Percentiles rank a stretch among this genome's conserved stretches.
Conservation (phyloP, 1,284 basidiomycete genomes). For the Stygiomarasmius scandens region DNA sequence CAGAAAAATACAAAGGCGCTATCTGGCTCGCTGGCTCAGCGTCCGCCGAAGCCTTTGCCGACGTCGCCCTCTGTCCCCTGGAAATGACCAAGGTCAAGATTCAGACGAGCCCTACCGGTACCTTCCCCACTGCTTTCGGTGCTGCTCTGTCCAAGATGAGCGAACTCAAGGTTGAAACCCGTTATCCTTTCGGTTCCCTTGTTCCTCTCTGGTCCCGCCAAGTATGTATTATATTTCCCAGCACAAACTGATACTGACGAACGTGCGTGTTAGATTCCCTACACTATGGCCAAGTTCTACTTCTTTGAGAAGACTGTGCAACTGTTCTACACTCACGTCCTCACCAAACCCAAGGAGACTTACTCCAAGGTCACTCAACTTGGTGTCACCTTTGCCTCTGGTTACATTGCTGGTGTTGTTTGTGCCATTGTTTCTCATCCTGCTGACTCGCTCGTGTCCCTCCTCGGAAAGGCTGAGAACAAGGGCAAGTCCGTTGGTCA, state of each 20-base stretch:
- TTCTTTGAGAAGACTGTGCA: slow-evolving; percentile 81
- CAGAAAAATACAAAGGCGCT: slow-evolving; percentile 85
- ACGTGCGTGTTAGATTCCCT: slow-evolving; percentile 60
- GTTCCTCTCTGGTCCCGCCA: slow-evolving; percentile 85
- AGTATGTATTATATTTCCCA: slow-evolving; percentile 38
- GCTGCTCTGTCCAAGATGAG: slow-evolving; percentile 72
- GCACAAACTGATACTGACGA: not conserved
- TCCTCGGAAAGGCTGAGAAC: slow-evolving; percentile 76
- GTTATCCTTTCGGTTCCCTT: slow-evolving; percentile 81
- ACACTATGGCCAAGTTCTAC: slow-evolving; percentile 89
- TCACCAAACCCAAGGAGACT: slow-evolving; percentile 72
- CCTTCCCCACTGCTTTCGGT: slow-evolving; percentile 74
- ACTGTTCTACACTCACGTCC: slow-evolving; percentile 76
- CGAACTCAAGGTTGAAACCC: slow-evolving; percentile 63
- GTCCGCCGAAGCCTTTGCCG: slow-evolving; percentile 94
- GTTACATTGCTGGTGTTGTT: slow-evolving; percentile 81
- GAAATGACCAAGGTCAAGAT: slow-evolving; percentile 89
- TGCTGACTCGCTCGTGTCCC: slow-evolving; percentile 78
- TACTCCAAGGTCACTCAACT: slow-evolving; percentile 77
- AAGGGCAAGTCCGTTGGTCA: slow-evolving; percentile 72
- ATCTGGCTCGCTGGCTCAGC: slow-evolving; percentile 96
- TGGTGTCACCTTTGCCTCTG: slow-evolving; percentile 79
- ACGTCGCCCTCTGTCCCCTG: slow-evolving; percentile 82
- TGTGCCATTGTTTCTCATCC: slow-evolving; percentile 85
- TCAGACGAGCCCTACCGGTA: slow-evolving; percentile 71